Base-by-base conservation (phyloP, 306 rosid genomes). In the Canavalia ensiformis region DNA sequence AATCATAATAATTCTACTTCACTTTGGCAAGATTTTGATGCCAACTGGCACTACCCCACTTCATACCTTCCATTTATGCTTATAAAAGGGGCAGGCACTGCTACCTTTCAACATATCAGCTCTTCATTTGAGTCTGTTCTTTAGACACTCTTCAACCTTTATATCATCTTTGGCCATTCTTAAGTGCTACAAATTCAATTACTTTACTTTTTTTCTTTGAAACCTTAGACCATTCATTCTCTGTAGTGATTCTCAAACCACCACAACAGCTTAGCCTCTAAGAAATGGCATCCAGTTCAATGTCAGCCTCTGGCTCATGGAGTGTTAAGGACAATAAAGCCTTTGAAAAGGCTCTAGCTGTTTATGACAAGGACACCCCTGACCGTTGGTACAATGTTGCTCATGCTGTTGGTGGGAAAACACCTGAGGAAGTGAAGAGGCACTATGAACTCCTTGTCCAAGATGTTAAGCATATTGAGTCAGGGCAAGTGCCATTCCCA, bases 381-480 rank as follows among this genome's bases (percentile, higher is more conserved):
- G 98, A 95, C 76, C 94, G 98, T 72, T 95, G 98, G 98, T 75
- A 84, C 87, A 91, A 95, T 78, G 92, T 95, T 45, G 98, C 99
- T 42, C 89, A 83, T 81, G 98, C 97, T 18, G 97, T 93, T 28
- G 97, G 96, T 7, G 91, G 92, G 0, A 95, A 95, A 84, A 91
- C 99, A 25, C 81, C 92, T 0, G 98, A 95, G 63, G 93, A 95
- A 77, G 97, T 93, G 28, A 93, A 89, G 89, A 87, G 83, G 51
- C 99, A 92, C 79, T 95, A 90, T 42, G 93, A 93, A 8, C 84
- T 84, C 68, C 99, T 95, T 8, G 90, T 93, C 47, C 86, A 86
- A 34, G 99, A 95, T 81, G 83, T 95, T 65, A 85, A 92, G 77
- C 90, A 87, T 76, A 93, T 95, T 62, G 98, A 93, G 77, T 89